These are phyloP conservation scores for Boletus huronensis DNA, from an alignment of 768 basidiomycete species.

Conservation along the genomic window DNA sequence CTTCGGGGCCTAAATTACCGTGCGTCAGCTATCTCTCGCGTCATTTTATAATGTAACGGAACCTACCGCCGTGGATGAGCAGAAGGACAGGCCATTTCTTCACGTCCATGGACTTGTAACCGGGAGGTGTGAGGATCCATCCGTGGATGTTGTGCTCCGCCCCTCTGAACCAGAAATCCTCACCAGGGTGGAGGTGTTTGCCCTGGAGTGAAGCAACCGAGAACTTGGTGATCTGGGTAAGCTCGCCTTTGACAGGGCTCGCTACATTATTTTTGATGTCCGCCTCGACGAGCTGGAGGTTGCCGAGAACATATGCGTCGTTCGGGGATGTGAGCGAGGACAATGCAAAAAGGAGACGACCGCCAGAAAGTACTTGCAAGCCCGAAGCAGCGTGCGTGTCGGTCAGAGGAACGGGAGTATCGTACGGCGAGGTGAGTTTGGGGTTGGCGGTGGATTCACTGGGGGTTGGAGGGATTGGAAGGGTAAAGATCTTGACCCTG, in stretches of 20 bases:
- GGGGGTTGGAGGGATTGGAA: conserved; percentile 66
- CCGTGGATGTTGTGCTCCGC: conserved; percentile 78
- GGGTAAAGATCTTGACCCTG: conserved; percentile 65
- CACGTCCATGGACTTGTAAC: conserved; percentile 60
- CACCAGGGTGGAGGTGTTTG: conserved; percentile 59
- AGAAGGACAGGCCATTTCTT: conserved; percentile 79
- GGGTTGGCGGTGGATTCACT: conserved; percentile 51
- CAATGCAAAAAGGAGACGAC: conserved; percentile 65
- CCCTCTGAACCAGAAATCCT: conserved; percentile 90
- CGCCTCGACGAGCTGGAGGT: conserved; percentile 43
- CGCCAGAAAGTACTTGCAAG: conserved; percentile 56
- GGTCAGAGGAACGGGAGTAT: conserved; percentile 58
- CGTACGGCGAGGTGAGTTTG: conserved; percentile 37
- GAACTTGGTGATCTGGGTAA: conserved; percentile 63
- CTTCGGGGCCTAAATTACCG: conserved; percentile 55
- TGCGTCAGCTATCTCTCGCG: background rate
- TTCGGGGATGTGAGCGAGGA: conserved; percentile 79
- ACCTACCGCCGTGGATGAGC: conserved; percentile 73
- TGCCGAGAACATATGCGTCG: conserved; percentile 64
- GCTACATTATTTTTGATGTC: conserved; percentile 34
- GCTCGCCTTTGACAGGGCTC: conserved; percentile 28
- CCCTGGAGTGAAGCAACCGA: conserved; percentile 50
- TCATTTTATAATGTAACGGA: background rate
- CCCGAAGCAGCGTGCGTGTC: conserved; percentile 53
- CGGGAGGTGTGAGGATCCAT: conserved; percentile 78